phyloP scores from a whole-genome alignment of 2,329 filamentous ascomycete species.

The Sclerotinia minor region DNA sequence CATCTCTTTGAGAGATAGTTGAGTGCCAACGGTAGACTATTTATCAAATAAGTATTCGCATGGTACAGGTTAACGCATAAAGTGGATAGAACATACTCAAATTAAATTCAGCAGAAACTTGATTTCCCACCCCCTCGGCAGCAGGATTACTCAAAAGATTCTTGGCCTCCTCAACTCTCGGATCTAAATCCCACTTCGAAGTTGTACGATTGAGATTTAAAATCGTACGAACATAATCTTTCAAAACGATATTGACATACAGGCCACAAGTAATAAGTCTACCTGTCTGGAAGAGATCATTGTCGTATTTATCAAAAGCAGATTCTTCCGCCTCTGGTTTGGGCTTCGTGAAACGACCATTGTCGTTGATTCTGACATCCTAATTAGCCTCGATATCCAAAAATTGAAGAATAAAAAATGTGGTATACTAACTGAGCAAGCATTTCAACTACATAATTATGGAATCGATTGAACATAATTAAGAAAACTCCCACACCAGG shows the following conservation, averaged over 20 bases:
- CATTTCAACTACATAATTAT: constrained; percentile 81
- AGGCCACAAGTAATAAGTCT: constrained; percentile 70
- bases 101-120: constrained; percentile 84
- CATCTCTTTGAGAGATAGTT: constrained; percentile 70
- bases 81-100: constrained; percentile 47
- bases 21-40: constrained; percentile 75
- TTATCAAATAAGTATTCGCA: background rate
- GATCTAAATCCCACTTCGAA: constrained; percentile 63
- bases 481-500: constrained; percentile 70
- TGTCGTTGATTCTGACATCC: constrained; percentile 71
- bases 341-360: constrained; percentile 72
- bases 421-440: constrained; percentile 55
- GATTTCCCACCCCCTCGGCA: constrained; percentile 67
- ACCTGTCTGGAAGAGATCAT: constrained; percentile 78
- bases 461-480: constrained; percentile 72
- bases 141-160: constrained; percentile 41
- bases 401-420: background rate
- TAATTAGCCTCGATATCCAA: constrained; percentile 8
- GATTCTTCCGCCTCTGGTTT: constrained; percentile 50
- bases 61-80: background rate
- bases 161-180: constrained; percentile 63
- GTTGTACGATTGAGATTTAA: constrained; percentile 28
- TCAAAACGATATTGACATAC: constrained; percentile 74
- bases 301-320: constrained; percentile 69
- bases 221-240: constrained; percentile 74